Evolutionary conservation across 2,329 filamentous ascomycete genomes (phyloP).

Genomic region (Penicillium glabrum): DNA sequence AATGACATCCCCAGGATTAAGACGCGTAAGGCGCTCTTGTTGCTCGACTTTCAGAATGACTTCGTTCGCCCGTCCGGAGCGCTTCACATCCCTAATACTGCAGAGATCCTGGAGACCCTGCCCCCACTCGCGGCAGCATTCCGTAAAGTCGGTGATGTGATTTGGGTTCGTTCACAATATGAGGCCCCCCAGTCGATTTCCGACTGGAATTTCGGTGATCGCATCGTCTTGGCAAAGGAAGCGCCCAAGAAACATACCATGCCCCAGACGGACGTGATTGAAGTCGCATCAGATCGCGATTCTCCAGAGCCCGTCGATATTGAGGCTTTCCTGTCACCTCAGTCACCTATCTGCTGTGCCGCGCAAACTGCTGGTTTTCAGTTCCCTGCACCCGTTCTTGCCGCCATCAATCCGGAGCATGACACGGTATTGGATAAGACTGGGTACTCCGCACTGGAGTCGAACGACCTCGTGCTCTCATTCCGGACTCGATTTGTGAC

Average conservation of each 20-base stretch:
- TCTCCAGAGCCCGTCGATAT: conserved; percentile 32
- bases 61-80: conserved; percentile 71
- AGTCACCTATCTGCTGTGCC: conserved; percentile 39
- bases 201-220: conserved; percentile 49
- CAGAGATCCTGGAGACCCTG: conserved; percentile 67
- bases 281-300: conserved; percentile 20
- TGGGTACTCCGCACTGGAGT: conserved; percentile 84
- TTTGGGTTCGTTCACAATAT: conserved; percentile 83
- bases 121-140: conserved; percentile 69
- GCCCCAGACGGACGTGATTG: conserved; percentile 20
- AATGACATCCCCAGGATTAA: conserved; percentile 50
- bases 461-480: conserved; percentile 70
- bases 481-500: conserved; percentile 85
- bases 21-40: conserved; percentile 69
- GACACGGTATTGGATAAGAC: conserved; percentile 66
- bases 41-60: conserved; percentile 89
- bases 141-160: conserved; percentile 68
- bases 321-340: conserved; percentile 44
- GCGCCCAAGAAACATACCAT: conserved; percentile 7
- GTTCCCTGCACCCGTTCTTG: conserved; percentile 51
- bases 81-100: conserved; percentile 63
- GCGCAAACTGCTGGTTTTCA: conserved; percentile 46
- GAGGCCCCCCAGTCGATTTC: conserved; percentile 60
- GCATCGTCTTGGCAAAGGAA: conserved; percentile 40
- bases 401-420: conserved; percentile 49